Conservation (phyloP, 2,329 filamentous ascomycete genomes). For the Penicillium janthinellum region DNA sequence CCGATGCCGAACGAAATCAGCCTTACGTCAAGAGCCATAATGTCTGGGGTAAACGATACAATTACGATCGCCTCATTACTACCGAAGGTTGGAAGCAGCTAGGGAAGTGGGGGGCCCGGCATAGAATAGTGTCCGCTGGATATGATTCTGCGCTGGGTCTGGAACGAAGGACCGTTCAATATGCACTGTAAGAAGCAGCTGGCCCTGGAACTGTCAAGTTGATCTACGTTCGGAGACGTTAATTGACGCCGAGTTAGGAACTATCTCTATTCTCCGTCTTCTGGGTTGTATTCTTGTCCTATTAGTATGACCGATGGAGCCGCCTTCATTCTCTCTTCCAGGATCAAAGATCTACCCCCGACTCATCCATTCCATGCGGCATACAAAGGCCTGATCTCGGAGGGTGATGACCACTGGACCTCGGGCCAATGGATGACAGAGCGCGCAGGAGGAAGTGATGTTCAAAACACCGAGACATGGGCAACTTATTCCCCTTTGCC, state of each 20-base stretch:
- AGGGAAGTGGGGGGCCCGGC: slow-evolving; percentile 37
- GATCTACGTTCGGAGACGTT: not conserved
- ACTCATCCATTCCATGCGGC: slow-evolving; percentile 29
- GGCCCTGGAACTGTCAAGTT: not conserved
- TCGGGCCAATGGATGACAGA: slow-evolving; percentile 46
- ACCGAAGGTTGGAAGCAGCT: slow-evolving; percentile 63
- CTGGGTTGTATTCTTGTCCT: slow-evolving; percentile 65
- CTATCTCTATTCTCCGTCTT: slow-evolving; percentile 63
- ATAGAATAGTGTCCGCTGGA: slow-evolving; percentile 31
- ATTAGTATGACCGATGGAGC: slow-evolving; percentile 60
- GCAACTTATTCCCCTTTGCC: slow-evolving; percentile 31
- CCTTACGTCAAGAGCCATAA: slow-evolving; percentile 63
- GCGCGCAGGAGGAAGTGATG: slow-evolving; percentile 39
- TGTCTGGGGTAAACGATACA: slow-evolving; percentile 59
- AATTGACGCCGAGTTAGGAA: slow-evolving; percentile 22
- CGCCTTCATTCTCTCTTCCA: slow-evolving; percentile 35
- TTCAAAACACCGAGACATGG: slow-evolving; percentile 38
- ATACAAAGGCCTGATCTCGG: slow-evolving; percentile 32
- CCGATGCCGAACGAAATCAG: slow-evolving; percentile 66
- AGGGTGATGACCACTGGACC: slow-evolving; percentile 36
- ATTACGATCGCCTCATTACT: slow-evolving; percentile 62
- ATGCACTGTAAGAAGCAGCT: slow-evolving; percentile 30
- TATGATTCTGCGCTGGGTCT: slow-evolving; percentile 27
- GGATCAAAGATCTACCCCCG: slow-evolving; percentile 13
- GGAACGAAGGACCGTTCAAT: slow-evolving; percentile 28